phyloP scores from a whole-genome alignment of 176 grass and related monocot genomes.

The Zoysia pacifica region DNA sequence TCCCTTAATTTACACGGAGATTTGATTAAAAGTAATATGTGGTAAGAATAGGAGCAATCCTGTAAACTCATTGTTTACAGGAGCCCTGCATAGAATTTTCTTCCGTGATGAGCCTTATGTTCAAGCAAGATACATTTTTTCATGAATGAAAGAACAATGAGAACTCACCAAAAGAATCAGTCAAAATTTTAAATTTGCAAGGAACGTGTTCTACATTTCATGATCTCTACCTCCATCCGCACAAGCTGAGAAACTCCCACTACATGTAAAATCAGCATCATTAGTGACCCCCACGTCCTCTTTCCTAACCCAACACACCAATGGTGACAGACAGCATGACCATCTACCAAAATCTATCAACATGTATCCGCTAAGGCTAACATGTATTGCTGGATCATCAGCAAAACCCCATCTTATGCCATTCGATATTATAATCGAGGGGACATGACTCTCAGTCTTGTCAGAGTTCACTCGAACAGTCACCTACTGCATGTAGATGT shows the following conservation, averaged over 20 bases:
- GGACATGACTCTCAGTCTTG: constrained; percentile 8
- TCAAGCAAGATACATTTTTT: neutral
- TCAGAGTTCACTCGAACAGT: neutral
- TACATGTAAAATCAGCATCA: constrained; percentile 21
- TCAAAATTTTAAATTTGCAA: constrained; percentile 54
- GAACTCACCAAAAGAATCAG: neutral
- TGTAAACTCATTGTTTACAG: too few species aligned
- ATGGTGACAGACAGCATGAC: constrained; percentile 3
- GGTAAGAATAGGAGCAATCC: too few species aligned
- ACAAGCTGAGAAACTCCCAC: constrained; percentile 2
- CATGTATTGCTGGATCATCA: neutral
- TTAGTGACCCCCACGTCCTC: neutral
- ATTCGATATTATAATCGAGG: neutral
- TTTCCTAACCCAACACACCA: constrained; percentile 5
- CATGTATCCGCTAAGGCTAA: constrained; percentile 27
- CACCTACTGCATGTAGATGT: neutral
- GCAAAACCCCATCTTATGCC: neutral
- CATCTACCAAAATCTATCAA: constrained; percentile 14
- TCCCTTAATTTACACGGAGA: too few species aligned
- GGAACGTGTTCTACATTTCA: constrained; percentile 21
- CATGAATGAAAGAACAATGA: neutral
- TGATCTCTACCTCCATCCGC: constrained; percentile 20
- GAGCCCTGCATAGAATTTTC: too few species aligned
- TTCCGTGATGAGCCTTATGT: neutral
- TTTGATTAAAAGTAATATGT: too few species aligned